These are phyloP conservation scores for Gautieria morchelliformis DNA, from an alignment of 768 basidiomycete genomes.

Conservation along the genomic window DNA sequence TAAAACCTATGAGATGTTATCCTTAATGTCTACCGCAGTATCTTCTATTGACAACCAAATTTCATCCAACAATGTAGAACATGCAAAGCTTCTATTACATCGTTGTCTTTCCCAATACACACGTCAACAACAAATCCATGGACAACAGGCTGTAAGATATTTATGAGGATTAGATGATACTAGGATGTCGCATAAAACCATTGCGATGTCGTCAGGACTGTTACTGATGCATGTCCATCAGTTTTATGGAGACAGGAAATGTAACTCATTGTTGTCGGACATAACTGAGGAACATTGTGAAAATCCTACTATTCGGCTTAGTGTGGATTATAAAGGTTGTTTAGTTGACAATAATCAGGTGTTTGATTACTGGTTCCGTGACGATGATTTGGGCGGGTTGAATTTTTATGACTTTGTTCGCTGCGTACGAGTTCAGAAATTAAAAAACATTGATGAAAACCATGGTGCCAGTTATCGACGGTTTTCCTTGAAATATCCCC, in stretches of 20 bases:
- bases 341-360: neutral
- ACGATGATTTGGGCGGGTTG: neutral
- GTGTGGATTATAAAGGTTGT: no score
- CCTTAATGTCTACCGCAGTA: conserved; percentile 1
- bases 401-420: conserved; percentile 8
- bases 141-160: conserved; percentile 9
- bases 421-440: neutral
- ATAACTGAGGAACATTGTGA: no score
- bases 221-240: neutral
- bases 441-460: no score
- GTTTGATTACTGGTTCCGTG: neutral
- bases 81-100: conserved; percentile 6
- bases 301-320: no score
- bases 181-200: neutral
- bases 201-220: neutral
- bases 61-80: neutral
- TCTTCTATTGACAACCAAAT: neutral
- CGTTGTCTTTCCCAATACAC: conserved; percentile 9
- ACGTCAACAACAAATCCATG: conserved; percentile 8
- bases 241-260: neutral
- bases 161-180: neutral
- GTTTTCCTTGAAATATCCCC: neutral
- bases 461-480: no score
- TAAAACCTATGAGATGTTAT: conserved; percentile 12
- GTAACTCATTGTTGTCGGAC: no score